Conservation (phyloP, 1,284 basidiomycete species). For the Cryptococcus sp. region DNA sequence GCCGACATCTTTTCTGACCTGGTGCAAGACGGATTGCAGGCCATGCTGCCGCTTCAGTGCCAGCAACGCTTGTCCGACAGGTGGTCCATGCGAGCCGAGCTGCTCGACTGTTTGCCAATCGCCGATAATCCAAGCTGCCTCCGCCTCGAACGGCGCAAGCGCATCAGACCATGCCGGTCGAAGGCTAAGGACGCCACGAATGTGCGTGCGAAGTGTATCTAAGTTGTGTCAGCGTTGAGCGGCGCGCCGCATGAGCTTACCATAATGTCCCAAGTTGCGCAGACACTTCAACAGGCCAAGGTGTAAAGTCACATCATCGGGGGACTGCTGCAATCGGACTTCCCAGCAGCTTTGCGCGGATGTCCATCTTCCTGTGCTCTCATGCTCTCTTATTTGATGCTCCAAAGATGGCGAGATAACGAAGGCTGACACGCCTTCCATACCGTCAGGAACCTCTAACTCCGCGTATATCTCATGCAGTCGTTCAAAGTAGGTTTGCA, state of each 20-base stretch:
- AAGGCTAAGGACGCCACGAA: conserved; percentile 82
- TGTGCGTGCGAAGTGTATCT: conserved; percentile 96
- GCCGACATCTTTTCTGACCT: conserved; percentile 77
- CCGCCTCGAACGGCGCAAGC: conserved; percentile 82
- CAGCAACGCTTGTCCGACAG: conserved; percentile 79
- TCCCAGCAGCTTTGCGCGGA: conserved; percentile 99
- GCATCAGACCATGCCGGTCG: conserved; percentile 81
- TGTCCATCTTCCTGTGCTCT: conserved; percentile 96
- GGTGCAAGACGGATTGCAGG: conserved; percentile 61
- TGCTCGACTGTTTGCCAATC: conserved; percentile 82
- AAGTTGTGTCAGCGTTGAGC: conserved; percentile 10
- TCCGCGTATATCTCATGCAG: conserved; percentile 95
- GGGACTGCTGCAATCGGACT: conserved; percentile 86
- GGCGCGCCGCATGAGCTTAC: conserved; percentile 56
- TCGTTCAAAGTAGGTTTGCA: conserved; percentile 82
- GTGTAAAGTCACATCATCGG: conserved; percentile 85
- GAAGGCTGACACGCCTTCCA: conserved; percentile 93
- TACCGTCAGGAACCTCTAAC: conserved; percentile 97
- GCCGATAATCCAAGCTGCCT: conserved; percentile 93
- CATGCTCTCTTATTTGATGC: conserved; percentile 97
- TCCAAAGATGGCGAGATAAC: conserved; percentile 89
- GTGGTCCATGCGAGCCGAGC: conserved; percentile 63
- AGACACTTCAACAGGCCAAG: conserved; percentile 88
- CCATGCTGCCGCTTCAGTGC: conserved; percentile 66
- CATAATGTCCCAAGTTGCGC: conserved; percentile 94